Evolutionary conservation across 2,329 filamentous ascomycete species (phyloP), one percentile per base, ranked within the genome.

Genomic region (Colletotrichum echinochloae): DNA sequence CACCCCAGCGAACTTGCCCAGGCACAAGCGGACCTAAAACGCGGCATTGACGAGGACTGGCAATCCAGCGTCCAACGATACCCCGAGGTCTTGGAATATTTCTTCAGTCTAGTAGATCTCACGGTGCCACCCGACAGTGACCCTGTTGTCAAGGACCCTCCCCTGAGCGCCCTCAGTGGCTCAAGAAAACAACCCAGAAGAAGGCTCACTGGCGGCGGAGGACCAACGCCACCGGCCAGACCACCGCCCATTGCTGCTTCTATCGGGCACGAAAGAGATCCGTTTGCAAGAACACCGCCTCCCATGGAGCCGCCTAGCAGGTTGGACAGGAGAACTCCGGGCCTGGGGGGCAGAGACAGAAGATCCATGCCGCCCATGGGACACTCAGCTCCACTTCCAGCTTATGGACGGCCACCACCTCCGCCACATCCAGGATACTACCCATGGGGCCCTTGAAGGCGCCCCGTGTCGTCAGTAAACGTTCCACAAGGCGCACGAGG

Each of bases 1-100:
- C 87, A 91, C 71, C 89, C 88, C 33, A 85, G 81, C 73, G 87
- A 94, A 76, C 87, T 94, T 62, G 83, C 86, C 48, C 86, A 88
- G 66, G 92, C 91, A 30, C 88, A 94, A 76, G 85, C 85, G 20
- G 85, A 87, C 59, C 84, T 94, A 71, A 93, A 94, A 80, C 87
- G 89, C 60, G 92, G 91, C 71, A 92, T 94, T 75, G 92, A 94
- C 75, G 90, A 92, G 72, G 92, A 94, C 81, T 95, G 92, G 92
- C 88, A 91, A 75, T 85, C 88, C 37, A 91, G 90, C 57, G 92
- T 94, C 48, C 88, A 93, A 75, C 87, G 90, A 65, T 95, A 95
- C 75, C 93, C 92, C 5, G 91, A 94, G 77, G 90, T 95, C n/a
- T 83, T 95, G 65, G 91, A 94, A 79, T 94, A 95, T 80, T 95